Evolutionary conservation across 306 rosid genomes (phyloP).

Genomic region (Trifolium repens): DNA sequence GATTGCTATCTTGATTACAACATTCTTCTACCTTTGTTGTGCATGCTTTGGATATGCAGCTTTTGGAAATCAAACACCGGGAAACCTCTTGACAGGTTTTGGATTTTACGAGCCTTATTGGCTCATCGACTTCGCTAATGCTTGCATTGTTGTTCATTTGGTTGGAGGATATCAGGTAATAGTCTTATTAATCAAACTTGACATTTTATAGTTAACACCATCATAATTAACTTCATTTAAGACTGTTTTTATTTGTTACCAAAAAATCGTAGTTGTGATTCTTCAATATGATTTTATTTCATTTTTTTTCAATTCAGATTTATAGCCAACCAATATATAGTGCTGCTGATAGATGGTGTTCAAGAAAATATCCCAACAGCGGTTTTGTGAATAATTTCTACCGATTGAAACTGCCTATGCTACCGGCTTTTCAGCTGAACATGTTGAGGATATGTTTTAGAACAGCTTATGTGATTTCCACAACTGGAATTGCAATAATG

Average conservation of each 20-base stretch:
- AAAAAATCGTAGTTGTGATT: slow-evolving; percentile 11
- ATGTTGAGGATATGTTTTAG: slow-evolving; percentile 67
- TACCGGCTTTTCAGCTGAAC: slow-evolving; percentile 57
- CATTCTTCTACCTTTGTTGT: slow-evolving; percentile 86
- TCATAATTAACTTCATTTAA: too few relatives aligned
- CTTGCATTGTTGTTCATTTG: slow-evolving; percentile 79
- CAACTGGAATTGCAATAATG: slow-evolving; percentile 70
- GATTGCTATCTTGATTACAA: slow-evolving; percentile 58
- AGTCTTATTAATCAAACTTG: neutral
- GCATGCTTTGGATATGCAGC: slow-evolving; percentile 93
- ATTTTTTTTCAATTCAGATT: slow-evolving; percentile 49
- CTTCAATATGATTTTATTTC: neutral
- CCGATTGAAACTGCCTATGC: slow-evolving; percentile 54
- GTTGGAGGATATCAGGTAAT: slow-evolving; percentile 94
- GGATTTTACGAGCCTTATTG: slow-evolving; percentile 85
- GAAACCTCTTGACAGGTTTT: slow-evolving; percentile 84
- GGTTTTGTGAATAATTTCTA: slow-evolving; percentile 59
- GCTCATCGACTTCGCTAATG: slow-evolving; percentile 89
- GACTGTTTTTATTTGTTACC: neutral
- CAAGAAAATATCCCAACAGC: slow-evolving; percentile 59
- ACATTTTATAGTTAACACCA: too few relatives aligned
- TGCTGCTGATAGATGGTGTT: slow-evolving; percentile 69
- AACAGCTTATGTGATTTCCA: slow-evolving; percentile 70
- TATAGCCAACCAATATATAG: slow-evolving; percentile 65
- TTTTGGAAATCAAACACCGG: slow-evolving; percentile 80